phyloP scores from a whole-genome alignment of 2,329 filamentous ascomycete species.

The Hymenoscyphus repandus region DNA sequence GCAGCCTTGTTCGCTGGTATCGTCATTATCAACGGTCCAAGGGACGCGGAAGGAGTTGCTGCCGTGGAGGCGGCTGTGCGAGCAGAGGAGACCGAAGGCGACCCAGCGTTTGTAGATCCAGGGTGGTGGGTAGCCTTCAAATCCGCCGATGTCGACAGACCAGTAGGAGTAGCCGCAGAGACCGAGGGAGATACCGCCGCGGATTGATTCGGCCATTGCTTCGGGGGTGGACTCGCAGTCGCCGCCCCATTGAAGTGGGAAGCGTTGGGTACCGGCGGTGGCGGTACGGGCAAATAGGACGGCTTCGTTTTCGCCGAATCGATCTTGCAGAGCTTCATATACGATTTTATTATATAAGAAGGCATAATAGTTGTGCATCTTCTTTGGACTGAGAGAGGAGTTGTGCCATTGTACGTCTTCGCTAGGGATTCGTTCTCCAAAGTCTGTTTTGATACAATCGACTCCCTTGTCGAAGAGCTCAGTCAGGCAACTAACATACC shows the following conservation, averaged over 20 bases:
- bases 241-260: constrained; percentile 56
- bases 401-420: constrained; percentile 51
- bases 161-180: constrained; percentile 55
- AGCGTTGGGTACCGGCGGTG: constrained; percentile 53
- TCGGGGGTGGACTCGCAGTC: constrained; percentile 59
- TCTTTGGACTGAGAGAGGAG: constrained; percentile 41
- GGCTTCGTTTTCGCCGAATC: constrained; percentile 44
- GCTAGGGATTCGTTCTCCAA: constrained; percentile 55
- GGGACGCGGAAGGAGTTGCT: constrained; percentile 57
- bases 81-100: constrained; percentile 56
- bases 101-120: constrained; percentile 62
- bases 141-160: constrained; percentile 59
- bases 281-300: constrained; percentile 55
- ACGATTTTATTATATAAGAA: constrained; percentile 57
- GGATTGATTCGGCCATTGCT: constrained; percentile 56
- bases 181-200: constrained; percentile 51
- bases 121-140: constrained; percentile 52
- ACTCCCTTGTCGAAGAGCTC: constrained; percentile 53
- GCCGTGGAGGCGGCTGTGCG: constrained; percentile 54
- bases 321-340: constrained; percentile 46
- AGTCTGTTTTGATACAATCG: constrained; percentile 59
- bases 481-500: constrained; percentile 48
- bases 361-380: constrained; percentile 62
- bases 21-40: constrained; percentile 56
- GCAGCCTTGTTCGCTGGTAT: constrained; percentile 40